phyloP scores from a whole-genome alignment of 2,329 filamentous ascomycete genomes.

The Alternaria arborescens region DNA sequence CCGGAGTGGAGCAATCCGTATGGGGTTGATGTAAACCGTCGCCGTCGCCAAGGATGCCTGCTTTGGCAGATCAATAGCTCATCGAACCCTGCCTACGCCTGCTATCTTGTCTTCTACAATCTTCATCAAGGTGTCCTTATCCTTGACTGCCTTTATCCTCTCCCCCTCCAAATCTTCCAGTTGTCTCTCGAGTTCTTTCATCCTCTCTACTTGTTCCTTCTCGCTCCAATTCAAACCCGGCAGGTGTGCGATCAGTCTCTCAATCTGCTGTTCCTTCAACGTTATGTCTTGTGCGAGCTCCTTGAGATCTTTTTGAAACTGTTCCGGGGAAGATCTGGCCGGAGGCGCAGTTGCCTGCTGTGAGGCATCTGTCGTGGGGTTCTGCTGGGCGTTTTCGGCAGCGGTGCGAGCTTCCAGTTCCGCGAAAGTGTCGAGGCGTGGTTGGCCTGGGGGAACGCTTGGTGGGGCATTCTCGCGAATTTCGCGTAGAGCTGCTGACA shows the following conservation, averaged over 20 bases:
- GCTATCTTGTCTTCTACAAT: slow-evolving; percentile 59
- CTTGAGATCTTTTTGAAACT: slow-evolving; percentile 71
- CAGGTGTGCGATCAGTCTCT: slow-evolving; percentile 75
- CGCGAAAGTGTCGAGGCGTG: slow-evolving; percentile 45
- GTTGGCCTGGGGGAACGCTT: slow-evolving; percentile 54
- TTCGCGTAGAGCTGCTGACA: slow-evolving; percentile 57
- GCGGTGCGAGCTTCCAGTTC: slow-evolving; percentile 41
- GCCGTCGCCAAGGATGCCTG: not conserved
- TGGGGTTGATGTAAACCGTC: not conserved
- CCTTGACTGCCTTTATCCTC: slow-evolving; percentile 51
- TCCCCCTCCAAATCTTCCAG: slow-evolving; percentile 55
- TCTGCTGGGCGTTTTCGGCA: slow-evolving; percentile 27
- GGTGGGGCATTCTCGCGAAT: slow-evolving; percentile 55
- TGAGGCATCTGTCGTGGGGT: slow-evolving; percentile 19
- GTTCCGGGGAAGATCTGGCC: slow-evolving; percentile 40
- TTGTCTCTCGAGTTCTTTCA: slow-evolving; percentile 56
- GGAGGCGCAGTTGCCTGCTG: slow-evolving; percentile 20
- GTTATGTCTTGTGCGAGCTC: slow-evolving; percentile 81
- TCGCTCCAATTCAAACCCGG: slow-evolving; percentile 83
- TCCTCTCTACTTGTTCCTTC: slow-evolving; percentile 73
- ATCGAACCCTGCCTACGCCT: slow-evolving; percentile 31
- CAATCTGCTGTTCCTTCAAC: slow-evolving; percentile 83
- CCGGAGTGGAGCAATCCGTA: no score
- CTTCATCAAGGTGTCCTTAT: slow-evolving; percentile 54
- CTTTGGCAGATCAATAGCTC: slow-evolving; percentile 3